phyloP scores from a whole-genome alignment of 1,284 basidiomycete species.

The Volvariella volvacea region DNA sequence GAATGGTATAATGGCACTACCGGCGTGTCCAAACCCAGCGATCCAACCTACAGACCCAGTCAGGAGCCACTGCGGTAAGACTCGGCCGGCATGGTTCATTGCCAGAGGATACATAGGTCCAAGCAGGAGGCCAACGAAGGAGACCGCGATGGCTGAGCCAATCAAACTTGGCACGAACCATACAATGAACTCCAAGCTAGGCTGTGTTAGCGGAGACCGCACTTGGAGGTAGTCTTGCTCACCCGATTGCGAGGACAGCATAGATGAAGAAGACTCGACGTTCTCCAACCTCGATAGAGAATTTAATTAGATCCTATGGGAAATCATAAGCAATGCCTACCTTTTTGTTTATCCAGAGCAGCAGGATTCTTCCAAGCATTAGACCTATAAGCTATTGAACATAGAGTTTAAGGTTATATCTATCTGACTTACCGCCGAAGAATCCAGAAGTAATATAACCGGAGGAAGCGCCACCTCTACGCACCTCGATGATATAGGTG shows the following conservation, averaged over 20 bases:
- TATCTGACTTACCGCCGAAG: conserved; percentile 32
- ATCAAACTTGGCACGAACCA: conserved; percentile 52
- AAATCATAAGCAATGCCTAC: too few relatives aligned
- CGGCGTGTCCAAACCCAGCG: conserved; percentile 28
- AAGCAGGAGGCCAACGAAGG: conserved; percentile 46
- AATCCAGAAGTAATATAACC: conserved; percentile 51
- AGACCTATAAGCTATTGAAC: conserved; percentile 31
- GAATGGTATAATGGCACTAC: conserved; percentile 49
- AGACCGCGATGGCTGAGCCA: conserved; percentile 21
- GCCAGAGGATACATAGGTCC: conserved; percentile 52
- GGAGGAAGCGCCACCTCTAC: conserved; percentile 38
- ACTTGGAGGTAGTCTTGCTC: conserved; percentile 5
- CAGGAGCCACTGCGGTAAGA: conserved; percentile 44
- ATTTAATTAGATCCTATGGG: too few relatives aligned
- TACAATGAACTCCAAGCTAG: conserved; percentile 54
- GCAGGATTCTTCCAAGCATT: conserved; percentile 47
- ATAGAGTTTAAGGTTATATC: background rate
- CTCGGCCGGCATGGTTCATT: conserved; percentile 39
- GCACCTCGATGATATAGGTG: conserved; percentile 45
- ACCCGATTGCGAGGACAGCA: conserved; percentile 44
- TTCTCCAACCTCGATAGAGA: too few relatives aligned
- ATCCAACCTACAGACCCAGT: conserved; percentile 54
- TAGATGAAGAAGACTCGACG: conserved; percentile 47
- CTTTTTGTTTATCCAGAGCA: conserved; percentile 55
- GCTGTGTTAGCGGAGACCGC: background rate